Base-by-base conservation (phyloP, 345 rosid species). In the Barbarea vulgaris region DNA sequence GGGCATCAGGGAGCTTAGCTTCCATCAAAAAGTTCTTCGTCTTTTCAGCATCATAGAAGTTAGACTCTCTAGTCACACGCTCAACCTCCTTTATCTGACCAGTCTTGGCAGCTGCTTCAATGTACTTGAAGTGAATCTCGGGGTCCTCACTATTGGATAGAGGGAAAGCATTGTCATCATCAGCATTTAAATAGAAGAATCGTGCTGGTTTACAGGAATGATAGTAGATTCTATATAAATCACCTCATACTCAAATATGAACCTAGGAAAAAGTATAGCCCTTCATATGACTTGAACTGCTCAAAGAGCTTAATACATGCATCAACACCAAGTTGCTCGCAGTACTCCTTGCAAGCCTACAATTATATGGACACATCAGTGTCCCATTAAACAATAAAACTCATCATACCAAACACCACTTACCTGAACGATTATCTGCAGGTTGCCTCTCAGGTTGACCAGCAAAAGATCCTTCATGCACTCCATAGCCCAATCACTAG, bases 1-100 rank as follows among this genome's bases (percentile, higher is more conserved):
- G 85, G n/a, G 98, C 98, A 88, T 96, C 99, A 46, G 99, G 98
- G 81, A 96, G 98, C 78, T 96, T 91, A 77, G 96, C 94, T 85
- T 96, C 98, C 99, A 93, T 96, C 75, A 96, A 78, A 76, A 96
- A 96, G 85, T 93, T 96, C 81, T 93, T 96, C 1, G 97, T 86
- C 89, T 96, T 96, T 80, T 93, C 97, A 64, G 99, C 85, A 66
- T 96, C 98, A 79, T 93, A 96, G 73, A 91, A 93, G 64, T 89
- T 93, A 17, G 99, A 93, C 72, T 96, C 99, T 75, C 99, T 89
- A 46, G 98, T 93, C 64, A 96, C 99, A 14, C 98, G 99, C 84
- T 96, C 99, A 73, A 96, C 99, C 86, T 96, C 99, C 83, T 96
- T 96, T 80, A 96, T 86, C 75, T 96, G 91, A 54, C 96, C 87